These are phyloP conservation scores for Xylaria arbuscula DNA, from an alignment of 2,329 filamentous ascomycete genomes.

Conservation along the genomic window DNA sequence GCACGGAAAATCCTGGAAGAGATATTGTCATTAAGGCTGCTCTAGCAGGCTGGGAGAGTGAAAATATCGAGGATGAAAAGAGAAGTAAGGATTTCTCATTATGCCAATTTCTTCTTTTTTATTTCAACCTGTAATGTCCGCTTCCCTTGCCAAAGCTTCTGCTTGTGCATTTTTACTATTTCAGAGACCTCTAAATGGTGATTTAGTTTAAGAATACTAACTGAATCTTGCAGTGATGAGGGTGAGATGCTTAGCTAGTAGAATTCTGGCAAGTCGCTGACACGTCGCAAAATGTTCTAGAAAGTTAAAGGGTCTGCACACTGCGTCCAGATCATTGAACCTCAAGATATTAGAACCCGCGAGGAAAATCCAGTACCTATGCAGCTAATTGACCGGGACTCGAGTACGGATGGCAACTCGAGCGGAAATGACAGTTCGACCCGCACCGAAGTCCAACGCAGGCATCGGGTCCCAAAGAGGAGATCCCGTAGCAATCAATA, in stretches of 20 bases:
- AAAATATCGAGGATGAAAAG: slow-evolving; percentile 12
- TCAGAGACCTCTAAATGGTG: not conserved
- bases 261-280: slow-evolving; percentile 7
- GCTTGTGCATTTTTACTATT: not conserved
- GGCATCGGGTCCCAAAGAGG: slow-evolving; percentile 6
- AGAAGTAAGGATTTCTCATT: not conserved
- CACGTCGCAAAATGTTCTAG: slow-evolving; percentile 24
- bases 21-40: slow-evolving; percentile 40
- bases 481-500: not conserved
- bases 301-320: slow-evolving; percentile 43
- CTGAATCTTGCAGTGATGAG: slow-evolving; percentile 24
- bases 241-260: slow-evolving; percentile 8
- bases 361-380: not conserved
- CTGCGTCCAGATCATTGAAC: slow-evolving; percentile 38
- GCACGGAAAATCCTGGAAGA: not conserved
- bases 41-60: not conserved
- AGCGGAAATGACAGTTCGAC: slow-evolving; percentile 40
- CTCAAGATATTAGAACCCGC: slow-evolving; percentile 14
- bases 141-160: not conserved
- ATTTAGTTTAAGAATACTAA: not conserved
- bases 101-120: not conserved
- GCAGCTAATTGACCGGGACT: slow-evolving; percentile 23
- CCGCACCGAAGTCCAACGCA: not conserved
- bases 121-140: not conserved
- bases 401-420: slow-evolving; percentile 33